Percentiles rank a stretch among this genome's conserved stretches.
Evolutionary conservation across 2,329 filamentous ascomycete genomes (phyloP).

Genomic region (Penicillium aurantiogriseum): DNA sequence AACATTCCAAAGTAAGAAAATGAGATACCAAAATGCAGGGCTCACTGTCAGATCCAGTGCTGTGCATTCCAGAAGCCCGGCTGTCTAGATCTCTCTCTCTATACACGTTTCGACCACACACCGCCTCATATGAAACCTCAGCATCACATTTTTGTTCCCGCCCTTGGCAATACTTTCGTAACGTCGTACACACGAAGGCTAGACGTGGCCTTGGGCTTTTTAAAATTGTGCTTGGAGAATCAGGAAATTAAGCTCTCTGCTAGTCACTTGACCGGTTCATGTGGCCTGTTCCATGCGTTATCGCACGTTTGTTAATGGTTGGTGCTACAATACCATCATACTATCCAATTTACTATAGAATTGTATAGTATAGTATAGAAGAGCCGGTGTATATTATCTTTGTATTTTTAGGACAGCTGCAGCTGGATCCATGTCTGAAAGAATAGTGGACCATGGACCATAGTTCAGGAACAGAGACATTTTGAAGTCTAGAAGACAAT

Average conservation of each 20-base stretch:
- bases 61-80: not conserved
- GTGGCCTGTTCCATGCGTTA: conserved; percentile 2
- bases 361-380: too few species aligned
- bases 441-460: conserved; percentile 1
- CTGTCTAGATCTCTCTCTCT: not conserved
- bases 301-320: not conserved
- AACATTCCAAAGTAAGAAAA: not conserved
- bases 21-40: not conserved
- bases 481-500: conserved; percentile 14
- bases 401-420: conserved; percentile 6
- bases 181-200: conserved; percentile 14
- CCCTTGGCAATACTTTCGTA: conserved; percentile 13
- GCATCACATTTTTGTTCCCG: not conserved
- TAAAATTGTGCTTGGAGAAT: not conserved
- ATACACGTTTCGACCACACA: not conserved
- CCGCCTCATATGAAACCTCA: conserved; percentile 2
- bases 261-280: conserved; percentile 21
- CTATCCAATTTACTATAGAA: not conserved
- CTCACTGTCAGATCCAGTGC: not conserved
- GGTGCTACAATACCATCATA: not conserved
- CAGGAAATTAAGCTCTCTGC: not conserved
- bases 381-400: not conserved
- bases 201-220: not conserved
- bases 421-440: conserved; percentile 8
- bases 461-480: not conserved